phyloP scores from a whole-genome alignment of 2,329 filamentous ascomycete genomes.

The Metarhizium album region DNA sequence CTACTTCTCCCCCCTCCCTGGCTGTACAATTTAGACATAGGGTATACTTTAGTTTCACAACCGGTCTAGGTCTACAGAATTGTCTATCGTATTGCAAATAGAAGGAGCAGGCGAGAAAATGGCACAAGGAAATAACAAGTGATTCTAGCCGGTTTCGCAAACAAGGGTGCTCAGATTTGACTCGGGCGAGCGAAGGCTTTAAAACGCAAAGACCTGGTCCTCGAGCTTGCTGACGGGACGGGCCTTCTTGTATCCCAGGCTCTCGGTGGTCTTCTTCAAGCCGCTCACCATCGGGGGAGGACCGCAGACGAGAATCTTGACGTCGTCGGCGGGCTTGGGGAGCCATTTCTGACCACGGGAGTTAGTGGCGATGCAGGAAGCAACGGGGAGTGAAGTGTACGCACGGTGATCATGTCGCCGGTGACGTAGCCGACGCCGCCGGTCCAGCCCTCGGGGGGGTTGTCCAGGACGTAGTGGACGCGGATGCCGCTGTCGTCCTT shows the following conservation, averaged over 20 bases:
- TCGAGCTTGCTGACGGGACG: slow-evolving; percentile 93
- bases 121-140: background rate
- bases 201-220: slow-evolving; percentile 95
- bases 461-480: slow-evolving; percentile 93
- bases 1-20: background rate
- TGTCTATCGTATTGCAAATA: background rate
- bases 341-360: slow-evolving; percentile 49
- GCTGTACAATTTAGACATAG: background rate
- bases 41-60: background rate
- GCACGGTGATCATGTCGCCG: slow-evolving; percentile 83
- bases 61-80: background rate
- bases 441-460: slow-evolving; percentile 82
- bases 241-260: slow-evolving; percentile 84
- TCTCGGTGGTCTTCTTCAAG: slow-evolving; percentile 91
- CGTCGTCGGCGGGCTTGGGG: slow-evolving; percentile 70
- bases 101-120: background rate
- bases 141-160: background rate
- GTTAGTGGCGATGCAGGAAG: slow-evolving; percentile 21
- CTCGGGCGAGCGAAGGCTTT: too few relatives aligned
- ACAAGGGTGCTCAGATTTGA: background rate
- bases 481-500: slow-evolving; percentile 71
- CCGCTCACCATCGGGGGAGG: slow-evolving; percentile 94
- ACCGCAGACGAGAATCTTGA: slow-evolving; percentile 91
- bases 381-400: slow-evolving; percentile 12
- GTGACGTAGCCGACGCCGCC: slow-evolving; percentile 94